Conservation (phyloP, 106 monocot species). For the Alisma plantagoaquatica region DNA sequence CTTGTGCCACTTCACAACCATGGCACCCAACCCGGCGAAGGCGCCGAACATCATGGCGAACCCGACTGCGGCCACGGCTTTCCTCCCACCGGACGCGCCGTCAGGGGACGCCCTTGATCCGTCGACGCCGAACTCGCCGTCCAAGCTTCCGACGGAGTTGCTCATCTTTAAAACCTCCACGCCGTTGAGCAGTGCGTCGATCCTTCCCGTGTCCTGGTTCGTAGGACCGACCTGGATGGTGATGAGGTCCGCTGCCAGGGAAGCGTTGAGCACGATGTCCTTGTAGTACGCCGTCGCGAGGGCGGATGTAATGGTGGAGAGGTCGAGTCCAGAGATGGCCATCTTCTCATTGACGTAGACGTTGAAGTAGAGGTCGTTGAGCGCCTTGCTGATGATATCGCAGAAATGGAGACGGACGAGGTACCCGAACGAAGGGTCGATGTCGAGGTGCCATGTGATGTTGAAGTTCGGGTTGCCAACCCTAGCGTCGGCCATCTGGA, state of each 20-base stretch:
- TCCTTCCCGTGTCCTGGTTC: conserved; percentile 6
- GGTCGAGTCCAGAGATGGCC: conserved; percentile 21
- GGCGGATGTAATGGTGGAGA: conserved; percentile 12
- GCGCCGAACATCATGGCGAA: conserved; percentile 28
- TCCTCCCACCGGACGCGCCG: not conserved
- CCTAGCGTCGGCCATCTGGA: conserved; percentile 15
- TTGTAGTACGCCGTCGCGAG: conserved; percentile 20
- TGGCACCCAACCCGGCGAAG: conserved; percentile 20
- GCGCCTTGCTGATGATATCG: conserved; percentile 32
- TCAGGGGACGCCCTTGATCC: conserved; percentile 3
- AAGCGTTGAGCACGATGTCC: conserved; percentile 24
- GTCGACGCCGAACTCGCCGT: conserved; percentile 29
- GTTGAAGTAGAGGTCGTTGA: conserved; percentile 35
- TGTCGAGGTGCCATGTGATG: conserved; percentile 22
- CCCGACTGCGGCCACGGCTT: conserved; percentile 15
- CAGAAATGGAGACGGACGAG: conserved; percentile 35
- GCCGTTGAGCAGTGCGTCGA: conserved; percentile 30
- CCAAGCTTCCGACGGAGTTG: conserved; percentile 34
- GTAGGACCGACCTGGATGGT: conserved; percentile 25
- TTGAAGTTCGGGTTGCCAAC: conserved; percentile 20
- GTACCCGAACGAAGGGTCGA: conserved; percentile 27
- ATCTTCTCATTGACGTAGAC: conserved; percentile 25
- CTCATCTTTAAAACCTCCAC: conserved; percentile 35
- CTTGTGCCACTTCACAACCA: conserved; percentile 26
- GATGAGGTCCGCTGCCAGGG: conserved; percentile 5